Percentiles rank a stretch among this genome's conserved stretches.
These are phyloP conservation scores for Pyrenopolyporus hunteri DNA, from an alignment of 495 filamentous ascomycete genomes.

Conservation along the genomic window DNA sequence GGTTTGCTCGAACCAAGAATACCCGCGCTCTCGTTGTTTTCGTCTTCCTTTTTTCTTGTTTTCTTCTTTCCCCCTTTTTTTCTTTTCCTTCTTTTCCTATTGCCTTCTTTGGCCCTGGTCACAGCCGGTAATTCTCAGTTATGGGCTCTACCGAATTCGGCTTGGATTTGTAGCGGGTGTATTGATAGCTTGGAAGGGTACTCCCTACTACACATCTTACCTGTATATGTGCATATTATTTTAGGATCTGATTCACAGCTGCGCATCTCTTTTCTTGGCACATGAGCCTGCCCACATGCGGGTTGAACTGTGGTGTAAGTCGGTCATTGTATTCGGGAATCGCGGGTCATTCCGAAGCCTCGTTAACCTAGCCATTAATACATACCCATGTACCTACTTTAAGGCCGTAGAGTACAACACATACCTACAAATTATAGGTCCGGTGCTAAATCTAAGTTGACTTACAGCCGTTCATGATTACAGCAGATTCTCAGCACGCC, in stretches of 20 bases:
- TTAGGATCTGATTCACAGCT: constrained; percentile 40
- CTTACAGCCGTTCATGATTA: constrained; percentile 19
- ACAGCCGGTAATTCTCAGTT: constrained; percentile 8
- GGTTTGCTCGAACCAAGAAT: not conserved
- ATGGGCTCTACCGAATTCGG: constrained; percentile 20
- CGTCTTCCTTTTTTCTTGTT: not conserved
- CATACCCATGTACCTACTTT: too few relatives aligned
- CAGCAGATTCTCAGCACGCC: constrained; percentile 23
- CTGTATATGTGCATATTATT: constrained; percentile 37
- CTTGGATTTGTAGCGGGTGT: constrained; percentile 23
- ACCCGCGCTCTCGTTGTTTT: not conserved
- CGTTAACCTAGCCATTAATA: constrained; percentile 6
- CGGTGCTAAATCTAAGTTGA: constrained; percentile 22
- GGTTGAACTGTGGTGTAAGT: constrained; percentile 40
- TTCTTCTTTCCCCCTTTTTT: not conserved
- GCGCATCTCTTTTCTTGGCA: constrained; percentile 39
- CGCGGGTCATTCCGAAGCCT: constrained; percentile 35
- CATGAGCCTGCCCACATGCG: constrained; percentile 37
- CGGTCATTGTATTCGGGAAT: constrained; percentile 40
- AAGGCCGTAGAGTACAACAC: constrained; percentile 26
- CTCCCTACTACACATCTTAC: constrained; percentile 32
- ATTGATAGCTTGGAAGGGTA: constrained; percentile 28
- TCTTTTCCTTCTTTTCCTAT: not conserved
- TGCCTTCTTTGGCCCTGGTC: not conserved
- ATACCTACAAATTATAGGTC: constrained; percentile 23